phyloP scores from a whole-genome alignment of 2,329 filamentous ascomycete genomes.

The Nigrospora oryzae region DNA sequence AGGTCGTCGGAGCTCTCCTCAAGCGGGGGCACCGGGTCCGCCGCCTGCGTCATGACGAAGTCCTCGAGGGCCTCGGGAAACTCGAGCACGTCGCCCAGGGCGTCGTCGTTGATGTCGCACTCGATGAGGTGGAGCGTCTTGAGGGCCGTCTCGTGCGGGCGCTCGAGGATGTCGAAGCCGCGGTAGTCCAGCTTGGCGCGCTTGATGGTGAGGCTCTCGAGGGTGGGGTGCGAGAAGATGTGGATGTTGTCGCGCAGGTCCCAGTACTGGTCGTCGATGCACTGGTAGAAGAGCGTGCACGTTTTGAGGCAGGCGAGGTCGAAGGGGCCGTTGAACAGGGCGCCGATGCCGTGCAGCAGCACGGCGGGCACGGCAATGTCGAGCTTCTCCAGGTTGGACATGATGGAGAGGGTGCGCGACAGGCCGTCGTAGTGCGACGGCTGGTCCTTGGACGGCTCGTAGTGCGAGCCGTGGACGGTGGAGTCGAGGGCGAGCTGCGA shows the following conservation, averaged over 20 bases:
- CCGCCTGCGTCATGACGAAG: constrained; percentile 37
- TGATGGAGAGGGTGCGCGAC: constrained; percentile 36
- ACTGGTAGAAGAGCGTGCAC: constrained; percentile 39
- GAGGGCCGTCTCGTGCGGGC: constrained; percentile 35
- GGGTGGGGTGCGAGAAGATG: constrained; percentile 39
- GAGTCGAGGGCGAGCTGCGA: constrained; percentile 29
- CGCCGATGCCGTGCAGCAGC: constrained; percentile 36
- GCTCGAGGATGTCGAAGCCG: constrained; percentile 38
- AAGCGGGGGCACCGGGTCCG: constrained; percentile 28
- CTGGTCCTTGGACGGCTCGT: constrained; percentile 8
- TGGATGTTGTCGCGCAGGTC: constrained; percentile 43
- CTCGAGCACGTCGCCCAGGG: constrained; percentile 28
- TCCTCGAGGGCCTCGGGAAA: constrained; percentile 35
- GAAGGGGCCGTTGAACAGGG: constrained; percentile 40
- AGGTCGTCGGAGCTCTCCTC: constrained; percentile 39
- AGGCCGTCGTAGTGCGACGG: constrained; percentile 29
- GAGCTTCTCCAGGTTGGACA: constrained; percentile 39
- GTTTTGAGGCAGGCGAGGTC: constrained; percentile 37
- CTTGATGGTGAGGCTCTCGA: constrained; percentile 34
- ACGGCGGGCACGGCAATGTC: constrained; percentile 34
- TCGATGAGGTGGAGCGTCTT: constrained; percentile 35
- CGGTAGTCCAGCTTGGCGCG: constrained; percentile 36
- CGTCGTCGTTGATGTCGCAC: constrained; percentile 40
- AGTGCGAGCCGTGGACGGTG: constrained; percentile 23
- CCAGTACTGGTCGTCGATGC: constrained; percentile 34